phyloP scores from a whole-genome alignment of 1,284 basidiomycete species.

The Tylopilus sp. region DNA sequence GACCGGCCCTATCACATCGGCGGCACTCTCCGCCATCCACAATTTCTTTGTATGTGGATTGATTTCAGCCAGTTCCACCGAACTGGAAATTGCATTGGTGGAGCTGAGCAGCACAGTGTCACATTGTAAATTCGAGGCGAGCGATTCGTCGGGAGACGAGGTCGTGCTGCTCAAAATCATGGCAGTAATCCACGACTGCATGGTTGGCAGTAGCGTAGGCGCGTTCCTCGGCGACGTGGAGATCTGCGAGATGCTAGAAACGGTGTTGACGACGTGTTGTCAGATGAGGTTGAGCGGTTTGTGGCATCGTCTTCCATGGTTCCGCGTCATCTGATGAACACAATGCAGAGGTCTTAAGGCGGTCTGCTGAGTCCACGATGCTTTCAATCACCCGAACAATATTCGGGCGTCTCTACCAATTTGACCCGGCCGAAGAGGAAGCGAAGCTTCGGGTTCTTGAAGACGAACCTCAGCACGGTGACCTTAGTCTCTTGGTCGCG shows the following conservation, averaged over 20 bases:
- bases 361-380: conserved; percentile 94
- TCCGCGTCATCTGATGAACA: conserved; percentile 18
- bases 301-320: conserved; percentile 32
- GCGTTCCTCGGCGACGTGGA: conserved; percentile 80
- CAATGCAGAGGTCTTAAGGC: conserved; percentile 74
- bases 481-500: conserved; percentile 58
- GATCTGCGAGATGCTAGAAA: conserved; percentile 98
- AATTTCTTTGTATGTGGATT: conserved; percentile 79
- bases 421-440: conserved; percentile 68
- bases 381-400: conserved; percentile 79
- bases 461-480: conserved; percentile 49
- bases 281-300: conserved; percentile 90
- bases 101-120: conserved; percentile 88
- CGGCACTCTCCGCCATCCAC: conserved; percentile 84
- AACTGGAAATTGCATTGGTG: conserved; percentile 63
- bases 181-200: conserved; percentile 82
- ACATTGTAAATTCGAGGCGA: conserved; percentile 97
- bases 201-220: conserved; percentile 63
- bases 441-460: conserved; percentile 49
- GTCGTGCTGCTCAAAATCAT: conserved; percentile 91
- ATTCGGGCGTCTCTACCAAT: conserved; percentile 66
- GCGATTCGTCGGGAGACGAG: conserved; percentile 93
- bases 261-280: conserved; percentile 94
- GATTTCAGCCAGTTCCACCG: conserved; percentile 49
- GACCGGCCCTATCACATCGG: conserved; percentile 90